Evolutionary conservation across 179 eudicot genomes (phyloP), one percentile per base, ranked within the genome.

Genomic region (Actinidia arguta): DNA sequence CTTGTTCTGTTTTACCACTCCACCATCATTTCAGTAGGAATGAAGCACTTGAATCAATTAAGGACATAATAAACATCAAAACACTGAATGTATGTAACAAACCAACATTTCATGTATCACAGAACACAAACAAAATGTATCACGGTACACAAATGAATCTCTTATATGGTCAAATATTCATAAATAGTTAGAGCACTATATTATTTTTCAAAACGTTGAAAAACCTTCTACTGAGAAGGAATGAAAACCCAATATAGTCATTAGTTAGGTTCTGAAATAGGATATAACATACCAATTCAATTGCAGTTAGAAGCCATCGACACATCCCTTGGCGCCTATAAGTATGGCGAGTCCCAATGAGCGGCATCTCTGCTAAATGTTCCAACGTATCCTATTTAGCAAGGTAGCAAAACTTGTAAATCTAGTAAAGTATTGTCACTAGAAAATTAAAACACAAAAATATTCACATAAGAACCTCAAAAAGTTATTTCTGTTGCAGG

Each of bases 281-380:
- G 47, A 36, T 81, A 27, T 22, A 84, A 81, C 86, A 75, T 91
- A 97, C 99, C 93, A 74, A 83, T 86, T 97, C 99, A 80, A 93
- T 73, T 50, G 92, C 91, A 87, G 72, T 82, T 56, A 97, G 87
- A 76, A 97, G 90, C 56, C 93, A 93, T 13, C 97, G 94, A 70
- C 98, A 93, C 99, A 97, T 90, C 82, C 99, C 99, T 87, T 92
- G 92, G 54, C 98, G 99, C 75, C 99, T 89, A 78, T 90, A 92
- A 75, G 85, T 88, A 81, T 90, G 78, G 47, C 99, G 94, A 84
- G 99, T 97, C 82, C 95, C 99, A 67, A 97, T 90, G 75, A 95
- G 95, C 59, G 99, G 99, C 98, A 97, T 92, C 87, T 97, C 99
- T 47, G 99, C 99, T 76, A 95, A 85, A 72, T 88, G 88, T 82